A percentile compares a stretch with the other conserved stretches of the same genome.
These are phyloP conservation scores for Xylogone sp. DNA, from an alignment of 2,329 filamentous ascomycete genomes.

Conservation along the genomic window DNA sequence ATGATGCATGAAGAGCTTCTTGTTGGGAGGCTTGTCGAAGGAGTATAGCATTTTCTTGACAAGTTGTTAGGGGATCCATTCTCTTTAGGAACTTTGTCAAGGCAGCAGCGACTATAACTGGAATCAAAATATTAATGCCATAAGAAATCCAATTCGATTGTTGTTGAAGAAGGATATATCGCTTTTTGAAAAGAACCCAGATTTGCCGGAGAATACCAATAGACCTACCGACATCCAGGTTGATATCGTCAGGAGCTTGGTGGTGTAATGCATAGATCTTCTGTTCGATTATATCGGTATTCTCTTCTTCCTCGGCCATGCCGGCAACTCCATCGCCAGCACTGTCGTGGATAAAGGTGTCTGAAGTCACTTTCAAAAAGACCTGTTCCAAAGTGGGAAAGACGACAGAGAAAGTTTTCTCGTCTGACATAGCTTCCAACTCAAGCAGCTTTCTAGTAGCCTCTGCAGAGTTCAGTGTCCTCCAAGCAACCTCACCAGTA, in stretches of 20 bases:
- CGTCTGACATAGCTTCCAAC: slow-evolving; percentile 49
- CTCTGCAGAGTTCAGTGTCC: slow-evolving; percentile 42
- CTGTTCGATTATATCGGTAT: slow-evolving; percentile 13
- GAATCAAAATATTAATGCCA: slow-evolving; percentile 53
- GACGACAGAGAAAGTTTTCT: slow-evolving; percentile 53
- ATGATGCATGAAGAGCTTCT: not conserved
- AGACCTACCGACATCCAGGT: slow-evolving; percentile 47
- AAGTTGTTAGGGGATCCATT: slow-evolving; percentile 16
- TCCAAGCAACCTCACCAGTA: slow-evolving; percentile 11
- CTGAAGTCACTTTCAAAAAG: slow-evolving; percentile 61
- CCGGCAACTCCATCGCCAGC: slow-evolving; percentile 18
- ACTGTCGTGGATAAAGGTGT: slow-evolving; percentile 32
- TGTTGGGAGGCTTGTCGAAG: slow-evolving; percentile 10
- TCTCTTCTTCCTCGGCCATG: slow-evolving; percentile 13
- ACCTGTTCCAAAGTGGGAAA: slow-evolving; percentile 65
- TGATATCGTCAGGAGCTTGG: slow-evolving; percentile 19
- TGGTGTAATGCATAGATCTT: slow-evolving; percentile 19
- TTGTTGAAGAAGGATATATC: slow-evolving; percentile 53
- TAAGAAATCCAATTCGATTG: slow-evolving; percentile 53
- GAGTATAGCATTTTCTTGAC: slow-evolving; percentile 9
- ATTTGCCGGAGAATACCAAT: slow-evolving; percentile 54
- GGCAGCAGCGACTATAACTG: slow-evolving; percentile 53
- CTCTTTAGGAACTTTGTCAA: slow-evolving; percentile 39
- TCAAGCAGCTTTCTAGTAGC: slow-evolving; percentile 50
- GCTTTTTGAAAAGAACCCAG: slow-evolving; percentile 56